phyloP scores from a whole-genome alignment of 2,329 filamentous ascomycete species.

The Colletotrichum sp. region DNA sequence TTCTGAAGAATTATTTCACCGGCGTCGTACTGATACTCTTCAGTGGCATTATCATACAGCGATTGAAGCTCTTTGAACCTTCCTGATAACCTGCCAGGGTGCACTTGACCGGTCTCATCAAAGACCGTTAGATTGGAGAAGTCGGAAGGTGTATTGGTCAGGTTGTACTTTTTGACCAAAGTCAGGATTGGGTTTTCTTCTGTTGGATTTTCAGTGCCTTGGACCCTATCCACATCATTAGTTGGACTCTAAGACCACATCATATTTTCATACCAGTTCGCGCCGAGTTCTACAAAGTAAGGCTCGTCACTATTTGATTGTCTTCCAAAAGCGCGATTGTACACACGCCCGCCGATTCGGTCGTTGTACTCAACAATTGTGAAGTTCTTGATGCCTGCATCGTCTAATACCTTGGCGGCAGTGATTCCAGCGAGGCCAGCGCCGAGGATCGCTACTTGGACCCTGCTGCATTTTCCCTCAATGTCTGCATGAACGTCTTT shows the following conservation, averaged over 20 bases:
- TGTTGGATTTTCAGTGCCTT: constrained; percentile 25
- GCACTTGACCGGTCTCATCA: constrained; percentile 57
- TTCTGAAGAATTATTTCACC: constrained; percentile 63
- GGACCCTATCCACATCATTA: background rate
- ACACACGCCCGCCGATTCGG: constrained; percentile 66
- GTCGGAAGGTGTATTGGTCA: constrained; percentile 63
- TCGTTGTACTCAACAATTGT: constrained; percentile 69
- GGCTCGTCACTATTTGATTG: constrained; percentile 49
- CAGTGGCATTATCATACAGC: constrained; percentile 52
- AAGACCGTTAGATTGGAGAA: constrained; percentile 65
- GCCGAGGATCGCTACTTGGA: constrained; percentile 51
- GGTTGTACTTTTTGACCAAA: constrained; percentile 61
- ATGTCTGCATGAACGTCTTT: background rate
- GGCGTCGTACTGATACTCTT: constrained; percentile 49
- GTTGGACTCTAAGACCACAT: background rate
- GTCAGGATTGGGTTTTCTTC: constrained; percentile 68
- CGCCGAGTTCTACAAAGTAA: constrained; percentile 67
- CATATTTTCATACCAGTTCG: constrained; percentile 61
- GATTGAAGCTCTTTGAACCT: constrained; percentile 45
- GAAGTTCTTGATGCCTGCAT: constrained; percentile 67
- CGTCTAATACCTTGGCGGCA: constrained; percentile 66
- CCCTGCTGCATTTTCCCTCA: constrained; percentile 30
- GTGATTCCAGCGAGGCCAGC: constrained; percentile 69
- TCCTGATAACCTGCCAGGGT: constrained; percentile 45
- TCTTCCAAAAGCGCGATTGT: constrained; percentile 62